Base-by-base conservation (phyloP, 202 grass and related monocot genomes). In the Panicum virgatum region DNA sequence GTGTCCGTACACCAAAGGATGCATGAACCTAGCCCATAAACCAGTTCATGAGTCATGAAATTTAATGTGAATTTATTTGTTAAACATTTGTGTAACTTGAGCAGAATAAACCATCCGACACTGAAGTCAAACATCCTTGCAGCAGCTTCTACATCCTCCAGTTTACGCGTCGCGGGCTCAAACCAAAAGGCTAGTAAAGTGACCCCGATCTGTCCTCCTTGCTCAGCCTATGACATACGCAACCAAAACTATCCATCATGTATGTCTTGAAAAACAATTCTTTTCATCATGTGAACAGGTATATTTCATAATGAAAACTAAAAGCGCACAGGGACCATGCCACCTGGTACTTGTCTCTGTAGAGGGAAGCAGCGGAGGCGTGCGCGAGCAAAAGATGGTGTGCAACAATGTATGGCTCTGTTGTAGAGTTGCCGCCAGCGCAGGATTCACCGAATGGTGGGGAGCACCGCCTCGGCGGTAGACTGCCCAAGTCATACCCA, bases 341-440 rank as follows among this genome's bases (percentile, higher is more conserved):
- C n/a, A 62, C 96, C 90, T 93, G 88, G 56, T 98, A 95, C 70
- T 91, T 98, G 13, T 95, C 64, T 88, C 73, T 94, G 18, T 98
- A 98, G 0, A 95, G 84, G 59, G 91, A 81, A 38, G 70, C 96
- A 48, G 85, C 96, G 0, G 96, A 91, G 18, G 96, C 82, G 75
- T 98, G 96, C 14, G 88, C 86, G 7, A 98, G 86, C 52, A 98
- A 75, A 76, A 98, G 89, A 66, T 98, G 82, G 48, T 93, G 90
- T 14, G 82, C 92, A 19, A 82, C 90, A 14, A 88, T 83, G 76
- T 93, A 98, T 4, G 92, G 92, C 69, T 98, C 92, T 9, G 68
- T 91, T 19, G 90, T 91, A 26, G 92, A 98, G 88, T 98, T 95
- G 47, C 96, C 96, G 2, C 7, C 46, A 0, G 63, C 85, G 36